Evolutionary conservation across 495 filamentous ascomycete species (phyloP).

Genomic region (Lasiosphaeria ovina): DNA sequence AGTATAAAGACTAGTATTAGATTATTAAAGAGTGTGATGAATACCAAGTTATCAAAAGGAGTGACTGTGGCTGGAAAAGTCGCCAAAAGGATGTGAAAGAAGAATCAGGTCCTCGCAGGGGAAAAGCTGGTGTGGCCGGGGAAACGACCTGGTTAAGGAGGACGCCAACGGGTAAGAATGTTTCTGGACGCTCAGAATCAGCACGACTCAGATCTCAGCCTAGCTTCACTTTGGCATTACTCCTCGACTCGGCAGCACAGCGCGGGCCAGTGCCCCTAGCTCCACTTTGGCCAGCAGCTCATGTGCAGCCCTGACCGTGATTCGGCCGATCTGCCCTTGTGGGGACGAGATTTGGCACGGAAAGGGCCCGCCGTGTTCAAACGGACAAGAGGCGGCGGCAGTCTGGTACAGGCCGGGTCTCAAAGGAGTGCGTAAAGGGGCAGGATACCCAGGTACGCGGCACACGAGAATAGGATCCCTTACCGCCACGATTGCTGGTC

Average conservation of each 20-base stretch:
- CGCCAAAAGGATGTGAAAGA: conserved; percentile 29
- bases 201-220: conserved; percentile 13
- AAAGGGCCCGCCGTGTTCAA: conserved; percentile 9
- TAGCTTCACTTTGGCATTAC: neutral
- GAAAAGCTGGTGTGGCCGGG: conserved; percentile 38
- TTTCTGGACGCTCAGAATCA: conserved; percentile 27
- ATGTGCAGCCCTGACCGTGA: conserved; percentile 6
- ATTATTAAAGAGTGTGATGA: conserved; percentile 55
- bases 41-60: conserved; percentile 46
- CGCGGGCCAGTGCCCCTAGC: conserved; percentile 4
- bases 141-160: conserved; percentile 37
- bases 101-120: conserved; percentile 34
- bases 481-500: conserved; percentile 63
- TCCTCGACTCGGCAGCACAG: conserved; percentile 12
- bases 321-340: conserved; percentile 18
- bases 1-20: conserved; percentile 46
- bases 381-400: conserved; percentile 16
- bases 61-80: conserved; percentile 49
- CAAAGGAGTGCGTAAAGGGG: neutral
- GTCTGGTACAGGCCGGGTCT: conserved; percentile 11
- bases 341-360: conserved; percentile 23
- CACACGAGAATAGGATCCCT: conserved; percentile 50
- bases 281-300: conserved; percentile 16
- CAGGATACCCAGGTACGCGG: conserved; percentile 22
- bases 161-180: conserved; percentile 26